Percentiles rank a stretch among this genome's conserved stretches.
Conservation (phyloP, 2,329 filamentous ascomycete species). For the Alternaria sp. region DNA sequence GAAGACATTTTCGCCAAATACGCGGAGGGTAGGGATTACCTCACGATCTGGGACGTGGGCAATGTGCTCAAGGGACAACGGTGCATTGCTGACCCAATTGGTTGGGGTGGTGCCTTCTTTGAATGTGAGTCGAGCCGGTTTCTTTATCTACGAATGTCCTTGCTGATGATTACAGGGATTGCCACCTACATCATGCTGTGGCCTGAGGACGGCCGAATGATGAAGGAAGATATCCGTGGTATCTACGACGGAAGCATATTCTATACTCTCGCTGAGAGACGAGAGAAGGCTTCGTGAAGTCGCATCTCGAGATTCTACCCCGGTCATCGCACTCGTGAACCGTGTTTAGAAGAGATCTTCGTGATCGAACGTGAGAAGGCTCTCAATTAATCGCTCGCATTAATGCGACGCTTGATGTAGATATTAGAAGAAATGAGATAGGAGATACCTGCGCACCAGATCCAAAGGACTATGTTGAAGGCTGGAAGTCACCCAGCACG, state of each 20-base stretch:
- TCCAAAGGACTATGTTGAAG: rapidly evolving
- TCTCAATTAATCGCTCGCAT: background rate
- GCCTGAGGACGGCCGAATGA: slow-evolving; percentile 65
- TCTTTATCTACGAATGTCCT: background rate
- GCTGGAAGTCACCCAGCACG: rapidly evolving
- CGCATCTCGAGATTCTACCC: rapidly evolving
- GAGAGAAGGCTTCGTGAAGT: slow-evolving; percentile 2
- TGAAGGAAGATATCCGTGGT: slow-evolving; percentile 65
- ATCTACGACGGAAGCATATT: slow-evolving; percentile 65
- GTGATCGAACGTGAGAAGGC: background rate
- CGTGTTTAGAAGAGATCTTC: rapidly evolving
- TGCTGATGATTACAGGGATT: slow-evolving; percentile 45
- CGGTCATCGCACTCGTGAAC: too few relatives aligned
- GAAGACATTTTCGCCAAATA: slow-evolving; percentile 61
- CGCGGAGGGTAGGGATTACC: slow-evolving; percentile 48
- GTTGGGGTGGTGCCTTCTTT: slow-evolving; percentile 56
- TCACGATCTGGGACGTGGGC: slow-evolving; percentile 52
- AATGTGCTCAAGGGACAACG: slow-evolving; percentile 54
- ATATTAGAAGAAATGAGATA: background rate
- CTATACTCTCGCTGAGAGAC: slow-evolving; percentile 42
- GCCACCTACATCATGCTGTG: slow-evolving; percentile 64
- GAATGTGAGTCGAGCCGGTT: slow-evolving; percentile 48
- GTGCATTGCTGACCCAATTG: slow-evolving; percentile 54
- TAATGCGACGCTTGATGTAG: background rate
- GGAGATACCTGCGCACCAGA: too few relatives aligned